A percentile compares a stretch with the other conserved stretches of the same genome.
These are phyloP conservation scores for Escallonia herrerae DNA, from an alignment of 129 eudicot genomes.

Conservation along the genomic window DNA sequence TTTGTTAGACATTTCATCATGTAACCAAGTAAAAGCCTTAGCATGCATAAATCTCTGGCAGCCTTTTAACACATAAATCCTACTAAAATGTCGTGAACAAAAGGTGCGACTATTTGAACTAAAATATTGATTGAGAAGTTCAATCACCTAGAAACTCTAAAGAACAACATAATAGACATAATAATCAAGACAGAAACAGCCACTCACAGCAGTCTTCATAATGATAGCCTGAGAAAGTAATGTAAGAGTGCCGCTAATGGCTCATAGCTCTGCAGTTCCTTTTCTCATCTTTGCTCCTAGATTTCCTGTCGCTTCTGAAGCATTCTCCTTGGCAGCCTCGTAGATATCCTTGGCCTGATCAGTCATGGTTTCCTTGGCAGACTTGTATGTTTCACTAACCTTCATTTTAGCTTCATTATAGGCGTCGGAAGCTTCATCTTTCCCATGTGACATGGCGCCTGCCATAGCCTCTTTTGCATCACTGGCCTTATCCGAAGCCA, in stretches of 20 bases:
- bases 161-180: neutral
- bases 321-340: slow-evolving; percentile 46
- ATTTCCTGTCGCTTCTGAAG: slow-evolving; percentile 41
- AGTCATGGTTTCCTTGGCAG: slow-evolving; percentile 24
- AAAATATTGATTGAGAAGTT: neutral
- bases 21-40: too few relatives aligned
- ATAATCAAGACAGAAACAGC: neutral
- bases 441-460: slow-evolving; percentile 7
- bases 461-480: slow-evolving; percentile 16
- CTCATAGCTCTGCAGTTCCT: slow-evolving; percentile 9
- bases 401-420: slow-evolving; percentile 21
- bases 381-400: slow-evolving; percentile 9
- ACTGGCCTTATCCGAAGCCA: slow-evolving; percentile 20
- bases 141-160: neutral
- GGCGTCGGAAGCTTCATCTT: slow-evolving; percentile 2
- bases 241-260: neutral
- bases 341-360: slow-evolving; percentile 27
- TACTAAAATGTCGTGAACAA: too few relatives aligned
- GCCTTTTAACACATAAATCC: too few relatives aligned
- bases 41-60: too few relatives aligned
- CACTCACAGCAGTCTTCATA: slow-evolving; percentile 16
- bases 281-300: slow-evolving; percentile 27
- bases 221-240: neutral
- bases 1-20: too few relatives aligned
- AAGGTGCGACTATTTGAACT: too few relatives aligned